These are phyloP conservation scores for Eruca vesicaria DNA, from an alignment of 441 rosid species.

Conservation along the genomic window DNA sequence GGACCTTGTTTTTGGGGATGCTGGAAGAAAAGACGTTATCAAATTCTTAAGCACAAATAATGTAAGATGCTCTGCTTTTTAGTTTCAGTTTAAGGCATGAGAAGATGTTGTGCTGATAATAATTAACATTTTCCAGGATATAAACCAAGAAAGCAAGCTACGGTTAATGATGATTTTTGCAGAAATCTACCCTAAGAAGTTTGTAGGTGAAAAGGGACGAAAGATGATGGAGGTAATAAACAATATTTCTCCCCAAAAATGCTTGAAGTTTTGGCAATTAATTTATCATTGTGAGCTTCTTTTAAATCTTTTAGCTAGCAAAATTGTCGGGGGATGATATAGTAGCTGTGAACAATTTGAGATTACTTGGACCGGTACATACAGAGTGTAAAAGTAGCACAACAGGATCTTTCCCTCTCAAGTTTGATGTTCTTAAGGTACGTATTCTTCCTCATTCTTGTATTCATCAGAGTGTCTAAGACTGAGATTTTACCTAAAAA, in stretches of 20 bases:
- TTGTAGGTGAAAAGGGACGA: conserved; percentile 84
- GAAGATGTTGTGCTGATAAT: not conserved
- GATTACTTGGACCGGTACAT: conserved; percentile 63
- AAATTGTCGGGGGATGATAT: conserved; percentile 72
- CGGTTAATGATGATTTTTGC: conserved; percentile 93
- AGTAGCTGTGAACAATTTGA: conserved; percentile 82
- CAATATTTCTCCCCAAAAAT: not conserved
- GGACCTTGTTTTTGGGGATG: conserved; percentile 98
- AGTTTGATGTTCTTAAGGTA: conserved; percentile 87
- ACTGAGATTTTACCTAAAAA: not conserved
- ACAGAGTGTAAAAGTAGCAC: conserved; percentile 63
- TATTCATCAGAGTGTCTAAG: not conserved
- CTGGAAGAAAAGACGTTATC: conserved; percentile 82
- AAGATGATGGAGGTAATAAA: conserved; percentile 64
- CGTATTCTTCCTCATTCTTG: conserved; percentile 1
- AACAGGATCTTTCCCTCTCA: conserved; percentile 59
- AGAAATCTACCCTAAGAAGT: conserved; percentile 79
- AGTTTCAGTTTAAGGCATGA: not conserved
- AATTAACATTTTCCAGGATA: conserved; percentile 45
- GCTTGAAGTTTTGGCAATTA: not conserved
- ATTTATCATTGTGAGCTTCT: not conserved
- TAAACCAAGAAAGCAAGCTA: conserved; percentile 78
- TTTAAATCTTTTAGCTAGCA: conserved; percentile 61
- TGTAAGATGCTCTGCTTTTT: conserved; percentile 43
- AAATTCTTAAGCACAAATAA: conserved; percentile 62